These are phyloP conservation scores for Hyphopichia fennica DNA, from an alignment of 1,139 yeast species.

Conservation along the genomic window DNA sequence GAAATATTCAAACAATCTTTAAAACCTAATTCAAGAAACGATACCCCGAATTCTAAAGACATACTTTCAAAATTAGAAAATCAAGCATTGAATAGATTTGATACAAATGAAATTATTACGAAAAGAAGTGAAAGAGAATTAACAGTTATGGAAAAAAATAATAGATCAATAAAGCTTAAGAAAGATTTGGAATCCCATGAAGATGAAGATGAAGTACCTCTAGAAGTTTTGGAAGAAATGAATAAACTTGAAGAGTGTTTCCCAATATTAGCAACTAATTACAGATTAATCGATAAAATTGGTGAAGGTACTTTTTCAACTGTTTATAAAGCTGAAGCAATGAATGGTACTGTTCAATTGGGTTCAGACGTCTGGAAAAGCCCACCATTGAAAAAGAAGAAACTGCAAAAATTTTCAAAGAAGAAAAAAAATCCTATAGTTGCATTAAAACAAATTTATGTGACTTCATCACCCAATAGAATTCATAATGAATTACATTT, in stretches of 20 bases:
- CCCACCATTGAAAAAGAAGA: conserved; percentile 39
- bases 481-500: conserved; percentile 84
- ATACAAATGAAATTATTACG: too few relatives aligned
- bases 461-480: conserved; percentile 90
- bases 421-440: conserved; percentile 57
- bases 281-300: conserved; percentile 74
- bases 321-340: conserved; percentile 85
- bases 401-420: conserved; percentile 10
- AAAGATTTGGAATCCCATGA: not conserved
- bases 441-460: conserved; percentile 91
- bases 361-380: conserved; percentile 48
- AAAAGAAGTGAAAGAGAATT: too few relatives aligned
- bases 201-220: conserved; percentile 47
- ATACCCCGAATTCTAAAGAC: too few relatives aligned
- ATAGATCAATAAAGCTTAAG: not conserved
- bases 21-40: too few relatives aligned
- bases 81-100: too few relatives aligned
- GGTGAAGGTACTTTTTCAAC: conserved; percentile 96
- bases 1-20: not conserved
- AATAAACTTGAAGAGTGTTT: conserved; percentile 61
- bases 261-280: conserved; percentile 58
- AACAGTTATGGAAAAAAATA: not conserved
- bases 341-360: conserved; percentile 41
- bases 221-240: conserved; percentile 68
- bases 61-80: too few relatives aligned